Evolutionary conservation across 2,329 filamentous ascomycete genomes (phyloP), one percentile per base, ranked within the genome.

Genomic region (Aureobasidium subglaciale): DNA sequence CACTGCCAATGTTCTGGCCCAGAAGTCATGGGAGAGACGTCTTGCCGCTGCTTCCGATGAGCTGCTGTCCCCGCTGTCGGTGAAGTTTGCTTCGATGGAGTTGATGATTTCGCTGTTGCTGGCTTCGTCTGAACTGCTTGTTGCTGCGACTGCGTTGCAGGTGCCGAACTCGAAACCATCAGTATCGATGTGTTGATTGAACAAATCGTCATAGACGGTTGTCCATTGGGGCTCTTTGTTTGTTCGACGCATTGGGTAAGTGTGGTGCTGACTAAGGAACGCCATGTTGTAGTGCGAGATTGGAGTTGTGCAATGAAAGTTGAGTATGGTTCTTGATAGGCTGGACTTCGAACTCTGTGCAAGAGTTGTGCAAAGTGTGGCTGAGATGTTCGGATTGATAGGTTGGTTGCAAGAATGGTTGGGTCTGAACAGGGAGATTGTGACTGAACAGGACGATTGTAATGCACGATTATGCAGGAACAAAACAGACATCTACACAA

Each of bases 151-250:
- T 71, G 60, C 77, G 75, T 67, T 75, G 75, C 60, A 74, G 68
- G 58, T 70, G 62, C 72, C 73, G 59, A 72, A 68, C 55, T 73
- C 74, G 61, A 77, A 75, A 55, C 82, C 80, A 37, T 67, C 64
- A 68, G 79, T 77, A 62, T 82, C 78, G 67, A 84, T 75, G 66
- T 81, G 84, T 68, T 83, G 77, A 64, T 83, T 80, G 73, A 86
- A 84, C 69, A 85, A 74, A 67, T 80, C 78, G 70, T 79, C 78
- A 70, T 77, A 77, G 59, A 80, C 75, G 66, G 83, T 80, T 63
- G 78, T 74, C 72, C 77, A 77, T 56, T 77, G 75, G 63, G 71
- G 69, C 59, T 73, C 73, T 76, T 78, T 81, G 71, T 78, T 72
- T 66, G 70, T 68, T 61, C 75, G 20, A 45, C 58, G 58, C 38